Evolutionary conservation across 768 basidiomycete species (phyloP), one percentile per base, ranked within the genome.

Genomic region (Panaeolus cyanescens): DNA sequence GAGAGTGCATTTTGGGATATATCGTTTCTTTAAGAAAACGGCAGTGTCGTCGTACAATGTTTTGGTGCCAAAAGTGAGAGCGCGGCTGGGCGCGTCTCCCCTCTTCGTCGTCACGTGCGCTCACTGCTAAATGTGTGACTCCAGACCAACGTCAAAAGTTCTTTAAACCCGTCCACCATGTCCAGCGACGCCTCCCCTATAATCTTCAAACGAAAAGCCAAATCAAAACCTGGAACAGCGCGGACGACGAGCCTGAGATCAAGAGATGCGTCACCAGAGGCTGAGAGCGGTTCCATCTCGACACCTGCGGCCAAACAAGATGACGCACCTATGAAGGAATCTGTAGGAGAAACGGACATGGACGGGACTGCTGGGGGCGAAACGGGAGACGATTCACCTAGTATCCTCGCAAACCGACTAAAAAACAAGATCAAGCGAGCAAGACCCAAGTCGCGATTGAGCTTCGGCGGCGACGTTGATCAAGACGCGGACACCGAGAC

Each of bases 381-480:
- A 33, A 71, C 69, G 3, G 74, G 58, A 30, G 77, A 74, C 32
- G 84, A 86, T 2, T 84, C 89, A 1, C 88, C 89, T 5, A 86
- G 81, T 58, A 81, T 81, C 0, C 71, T 91, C 36, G 87, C 83
- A 1, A 73, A 85, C 2, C 92, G 89, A 71, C 67, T 92, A 61
- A 94, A 89, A 80, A 88, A 82, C 65, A 90, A 89, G 68, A 76
- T 77, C 34, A 92, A 87, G 74, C 88, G 86, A 61, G 72, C 83
- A 17, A 87, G 85, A 68, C 80, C 84, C 36, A 88, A 88, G 70
- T 83, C 90, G 3, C 81, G 81, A 58, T 79, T 95, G 59, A 94
- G 92, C 70, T 95, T 95, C 74, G 92, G 92, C 5, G 90, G 76
- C 59, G 81, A 80, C 34, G 80, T 79, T 12, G 82, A 84, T 37